Evolutionary conservation across 1,284 basidiomycete genomes (phyloP), one percentile per base, ranked within the genome.

Genomic region (Tausonia pullulans): DNA sequence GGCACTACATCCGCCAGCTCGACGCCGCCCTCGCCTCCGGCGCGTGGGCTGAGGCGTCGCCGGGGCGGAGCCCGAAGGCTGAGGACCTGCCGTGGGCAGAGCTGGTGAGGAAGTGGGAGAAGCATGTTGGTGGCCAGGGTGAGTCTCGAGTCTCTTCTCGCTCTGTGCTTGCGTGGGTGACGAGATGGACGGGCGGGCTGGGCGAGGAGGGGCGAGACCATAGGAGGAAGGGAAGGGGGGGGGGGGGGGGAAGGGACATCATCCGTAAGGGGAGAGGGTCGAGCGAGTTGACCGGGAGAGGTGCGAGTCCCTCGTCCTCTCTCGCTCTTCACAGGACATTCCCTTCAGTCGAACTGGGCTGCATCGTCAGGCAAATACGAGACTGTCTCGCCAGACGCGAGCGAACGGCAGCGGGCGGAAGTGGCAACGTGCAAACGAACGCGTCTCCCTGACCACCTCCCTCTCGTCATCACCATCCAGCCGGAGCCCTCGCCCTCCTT

Each of bases 21-120:
- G 71, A 72, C 27, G 68, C 69, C 4, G 76, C 74, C 7, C 68
- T 78, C n/a, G 64, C 74, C 5, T 67, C 69, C 50, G 77, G 77
- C 27, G 69, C 70, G 11, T 77, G 77, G 77, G 70, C 71, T 39
- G 74, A 75, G 13, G 57, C 69, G 5, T 68, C 73, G 44, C 87
- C 88, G 0, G 87, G 84, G 2, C 85, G 81, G 68, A 79, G 83
- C 0, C 81, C 81, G 10, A 84, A 84, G 58, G 85, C 82, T 14
- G 69, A 73, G 0, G 71, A 75, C 7, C 74, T 94, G 44, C 79
- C 83, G 10, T 94, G 90, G 91, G 79, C 82, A 3, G 87, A 91
- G 70, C 81, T 92, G 14, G 77, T 92, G 41, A 81, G 89, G 69
- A 94, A 95, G 74, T 92, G 90, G 80, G 86, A 87, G 71, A 94